Conservation (phyloP, 257 asterid genomes). For the Striga asiatica region DNA sequence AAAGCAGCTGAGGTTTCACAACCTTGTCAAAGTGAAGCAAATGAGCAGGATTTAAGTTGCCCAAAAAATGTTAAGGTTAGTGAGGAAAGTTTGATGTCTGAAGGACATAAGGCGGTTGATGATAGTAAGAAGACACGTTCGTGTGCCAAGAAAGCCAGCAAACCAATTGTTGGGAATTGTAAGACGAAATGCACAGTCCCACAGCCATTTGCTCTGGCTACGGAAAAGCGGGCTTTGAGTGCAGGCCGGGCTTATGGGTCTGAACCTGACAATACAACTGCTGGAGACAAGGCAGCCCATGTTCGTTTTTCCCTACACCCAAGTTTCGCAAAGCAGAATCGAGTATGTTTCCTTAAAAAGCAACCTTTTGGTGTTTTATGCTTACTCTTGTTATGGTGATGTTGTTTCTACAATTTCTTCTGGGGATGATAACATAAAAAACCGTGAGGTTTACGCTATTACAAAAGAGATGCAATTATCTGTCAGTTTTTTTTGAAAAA, state of each 20-base stretch:
- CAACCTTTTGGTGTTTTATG: constrained; percentile 2
- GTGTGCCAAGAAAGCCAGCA: constrained; percentile 28
- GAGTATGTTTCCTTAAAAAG: constrained; percentile 21
- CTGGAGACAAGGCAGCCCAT: constrained; percentile 27
- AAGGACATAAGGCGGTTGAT: constrained; percentile 22
- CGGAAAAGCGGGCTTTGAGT: constrained; percentile 62
- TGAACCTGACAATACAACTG: constrained; percentile 27
- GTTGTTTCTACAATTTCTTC: neutral
- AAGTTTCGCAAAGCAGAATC: constrained; percentile 31
- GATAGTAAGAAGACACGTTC: constrained; percentile 28
- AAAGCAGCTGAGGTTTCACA: constrained; percentile 28
- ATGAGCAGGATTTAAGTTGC: constrained; percentile 18
- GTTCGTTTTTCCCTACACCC: constrained; percentile 20
- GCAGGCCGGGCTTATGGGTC: constrained; percentile 38
- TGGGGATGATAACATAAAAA: neutral
- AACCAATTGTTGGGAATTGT: constrained; percentile 38
- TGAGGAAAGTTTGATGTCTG: constrained; percentile 20
- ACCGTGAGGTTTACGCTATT: neutral
- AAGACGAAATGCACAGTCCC: constrained; percentile 69
- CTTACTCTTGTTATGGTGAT: neutral
- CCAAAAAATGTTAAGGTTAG: neutral
- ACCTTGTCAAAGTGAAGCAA: constrained; percentile 17
- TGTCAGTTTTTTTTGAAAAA: neutral
- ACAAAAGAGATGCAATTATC: neutral
- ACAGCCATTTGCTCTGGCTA: constrained; percentile 81